Evolutionary conservation across 2,329 filamentous ascomycete species (phyloP), one percentile per base, ranked within the genome.

Genomic region (Xylaria hypoxylon): DNA sequence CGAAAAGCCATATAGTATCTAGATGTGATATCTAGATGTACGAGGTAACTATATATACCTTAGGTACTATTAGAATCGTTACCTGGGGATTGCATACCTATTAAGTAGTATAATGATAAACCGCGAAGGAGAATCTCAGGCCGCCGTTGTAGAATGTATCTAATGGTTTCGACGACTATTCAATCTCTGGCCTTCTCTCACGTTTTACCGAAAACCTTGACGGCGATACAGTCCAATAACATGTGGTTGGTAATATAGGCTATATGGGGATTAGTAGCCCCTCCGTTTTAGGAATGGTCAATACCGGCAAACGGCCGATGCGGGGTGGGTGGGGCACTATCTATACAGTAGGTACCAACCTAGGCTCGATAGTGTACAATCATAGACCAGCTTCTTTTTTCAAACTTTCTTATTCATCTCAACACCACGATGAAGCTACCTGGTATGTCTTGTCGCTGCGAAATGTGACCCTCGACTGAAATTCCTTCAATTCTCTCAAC

Each of bases 291-390:
- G 64, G 64, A 44, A 58, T 62, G 40, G 48, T 42, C n/a, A 40
- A 31, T 55, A 35, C 33, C 64, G 40, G 59, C 59, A 47, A 26
- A 40, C 53, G 55, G 57, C 38, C 59, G 40, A 52, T 40, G 62
- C 55, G 59, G 59, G 64, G 47, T 44, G 17, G 48, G 35, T 15
- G n/a, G 52, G 55, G 38, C 59, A 50, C 55, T 40, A 62, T 62
- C n/a, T 40, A 40, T 62, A 42, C 48, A 38, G 51, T 19, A 42
- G 33, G 19, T 28, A 38, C 31, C 11, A 33, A 5, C 31, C 31
- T 33, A 33, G 11, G 7, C 31, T 33, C n/a, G n/a, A n/a, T n/a
- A n/a, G n/a, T n/a, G n/a, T n/a, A n/a, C 31, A 33, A 10, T 33
- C 47, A 50, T 24, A 52, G 15, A 19, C 17, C 45, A 22, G 22